phyloP scores from a whole-genome alignment of 176 grass and related monocot genomes.

The Bothriochloa decipiens region DNA sequence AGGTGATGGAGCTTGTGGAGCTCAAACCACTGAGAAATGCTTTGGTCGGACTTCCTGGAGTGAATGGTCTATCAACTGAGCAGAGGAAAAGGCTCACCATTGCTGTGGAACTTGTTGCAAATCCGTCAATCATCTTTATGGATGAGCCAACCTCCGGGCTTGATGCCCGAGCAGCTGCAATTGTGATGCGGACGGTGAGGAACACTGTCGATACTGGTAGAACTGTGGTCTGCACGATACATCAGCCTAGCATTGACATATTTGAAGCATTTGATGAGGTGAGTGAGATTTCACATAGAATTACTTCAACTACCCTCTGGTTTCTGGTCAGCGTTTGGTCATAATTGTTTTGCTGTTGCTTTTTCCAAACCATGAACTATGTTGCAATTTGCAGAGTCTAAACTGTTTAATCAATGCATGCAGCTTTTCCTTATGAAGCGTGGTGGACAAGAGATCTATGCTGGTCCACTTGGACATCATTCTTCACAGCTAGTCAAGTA shows the following conservation, averaged over 20 bases:
- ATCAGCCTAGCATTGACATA: conserved; percentile 95
- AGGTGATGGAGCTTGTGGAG: conserved; percentile 92
- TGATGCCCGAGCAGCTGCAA: conserved; percentile 86
- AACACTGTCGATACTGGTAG: conserved; percentile 85
- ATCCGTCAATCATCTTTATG: conserved; percentile 93
- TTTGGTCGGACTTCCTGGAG: conserved; percentile 75
- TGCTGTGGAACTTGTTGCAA: conserved; percentile 89
- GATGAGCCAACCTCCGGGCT: conserved; percentile 93
- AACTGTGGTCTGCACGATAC: conserved; percentile 91
- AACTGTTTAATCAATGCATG: conserved; percentile 31
- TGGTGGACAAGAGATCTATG: conserved; percentile 56
- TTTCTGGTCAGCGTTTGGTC: background rate
- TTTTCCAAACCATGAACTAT: background rate
- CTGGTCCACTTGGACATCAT: conserved; percentile 11
- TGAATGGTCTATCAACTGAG: conserved; percentile 84
- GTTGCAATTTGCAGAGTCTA: background rate
- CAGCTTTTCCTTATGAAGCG: conserved; percentile 93
- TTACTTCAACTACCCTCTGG: conserved; percentile 4
- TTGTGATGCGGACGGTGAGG: conserved; percentile 91
- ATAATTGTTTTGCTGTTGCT: background rate
- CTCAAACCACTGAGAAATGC: conserved; percentile 61
- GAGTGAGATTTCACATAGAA: background rate
- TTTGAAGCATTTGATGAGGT: conserved; percentile 99
- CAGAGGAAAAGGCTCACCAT: conserved; percentile 87
- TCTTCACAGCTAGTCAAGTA: conserved; percentile 7